Evolutionary conservation across 805 yeast genomes (phyloP), one percentile per base, ranked within the genome.

Genomic region (Cyberlindnera maritima): DNA sequence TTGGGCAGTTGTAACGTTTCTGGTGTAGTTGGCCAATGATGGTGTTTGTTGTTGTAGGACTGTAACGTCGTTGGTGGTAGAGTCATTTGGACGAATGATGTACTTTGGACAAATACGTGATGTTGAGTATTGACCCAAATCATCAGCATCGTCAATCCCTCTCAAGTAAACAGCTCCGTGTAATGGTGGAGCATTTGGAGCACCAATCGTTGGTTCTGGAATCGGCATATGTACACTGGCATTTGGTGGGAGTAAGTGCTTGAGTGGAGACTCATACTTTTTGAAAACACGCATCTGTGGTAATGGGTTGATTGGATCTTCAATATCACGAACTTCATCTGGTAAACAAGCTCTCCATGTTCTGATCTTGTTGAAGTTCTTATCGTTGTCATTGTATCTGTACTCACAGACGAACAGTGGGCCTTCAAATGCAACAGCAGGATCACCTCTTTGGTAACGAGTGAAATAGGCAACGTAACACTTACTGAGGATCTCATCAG

Each of bases 281-380:
- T 82, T 82, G 62, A 86, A 74, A 54, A 79, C 77, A 59, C 91
- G 76, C 44, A 87, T 79, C 48, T 80, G 81, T 46, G 75, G 71
- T 42, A 92, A 75, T 8, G 92, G 90, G 33, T 80, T 79, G 19
- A 86, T 81, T 29, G 87, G 85, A 60, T 91, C 97, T 59, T 88
- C 92, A 45, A 69, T 58, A 54, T 86, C 90, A 59, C 98, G 81
- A 40, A 92, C 86, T 66, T 92, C 98, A 66, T 94, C 98, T 0
- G 99, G 99, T 55, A 94, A 75, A 72, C 98, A 94, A 7, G 97
- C 97, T 67, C 89, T 92, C 99, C 99, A 94, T 2, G 99, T 92
- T 62, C 98, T 79, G 59, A 94, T 94, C 63, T 92, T 86, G 68
- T 92, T 94, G 74, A 94, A 94, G 25, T 83, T 83, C 65, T 88